Percentiles rank a stretch among this genome's conserved stretches.
Evolutionary conservation across 2,329 filamentous ascomycete species (phyloP).

Genomic region (Fusarium fracticaudum): DNA sequence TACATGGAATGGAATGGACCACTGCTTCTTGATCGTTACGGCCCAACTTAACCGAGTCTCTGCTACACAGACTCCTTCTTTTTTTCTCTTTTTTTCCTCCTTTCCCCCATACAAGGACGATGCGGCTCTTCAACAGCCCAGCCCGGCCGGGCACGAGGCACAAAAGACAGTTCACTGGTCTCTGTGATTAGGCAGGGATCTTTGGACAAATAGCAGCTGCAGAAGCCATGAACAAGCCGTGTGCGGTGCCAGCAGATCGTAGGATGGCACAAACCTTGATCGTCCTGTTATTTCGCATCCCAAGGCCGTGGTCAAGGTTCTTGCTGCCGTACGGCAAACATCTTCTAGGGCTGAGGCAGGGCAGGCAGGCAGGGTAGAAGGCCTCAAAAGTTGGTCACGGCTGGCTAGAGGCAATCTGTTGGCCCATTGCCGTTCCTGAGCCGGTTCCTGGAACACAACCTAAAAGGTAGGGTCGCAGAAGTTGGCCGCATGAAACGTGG

Average conservation of each 20-base stretch:
- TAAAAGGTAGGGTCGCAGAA: slow-evolving; percentile 14
- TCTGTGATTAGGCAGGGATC: slow-evolving; percentile 30
- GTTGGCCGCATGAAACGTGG: slow-evolving; percentile 37
- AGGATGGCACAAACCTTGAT: slow-evolving; percentile 10
- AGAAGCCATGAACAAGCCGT: slow-evolving; percentile 29
- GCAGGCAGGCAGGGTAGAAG: not conserved
- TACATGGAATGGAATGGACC: not conserved
- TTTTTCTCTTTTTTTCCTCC: not conserved
- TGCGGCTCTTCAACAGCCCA: slow-evolving; percentile 22
- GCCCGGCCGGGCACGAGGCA: not conserved
- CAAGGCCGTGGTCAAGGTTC: slow-evolving; percentile 22
- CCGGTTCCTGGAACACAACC: slow-evolving; percentile 9
- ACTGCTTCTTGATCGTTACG: not conserved
- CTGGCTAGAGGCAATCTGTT: slow-evolving; percentile 12
- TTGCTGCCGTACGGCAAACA: not conserved
- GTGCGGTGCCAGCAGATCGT: slow-evolving; percentile 40
- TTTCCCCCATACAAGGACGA: not conserved
- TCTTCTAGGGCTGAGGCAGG: slow-evolving; percentile 17
- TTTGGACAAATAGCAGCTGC: slow-evolving; percentile 24
- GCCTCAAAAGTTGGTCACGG: slow-evolving; percentile 34
- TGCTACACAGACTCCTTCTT: slow-evolving; percentile 11
- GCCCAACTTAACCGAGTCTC: slow-evolving; percentile 1
- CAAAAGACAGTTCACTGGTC: not conserved
- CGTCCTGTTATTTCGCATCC: slow-evolving; percentile 20
- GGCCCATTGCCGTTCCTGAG: slow-evolving; percentile 9